Conservation (phyloP, 345 rosid genomes). For the Xanthoceras sorbifolium region DNA sequence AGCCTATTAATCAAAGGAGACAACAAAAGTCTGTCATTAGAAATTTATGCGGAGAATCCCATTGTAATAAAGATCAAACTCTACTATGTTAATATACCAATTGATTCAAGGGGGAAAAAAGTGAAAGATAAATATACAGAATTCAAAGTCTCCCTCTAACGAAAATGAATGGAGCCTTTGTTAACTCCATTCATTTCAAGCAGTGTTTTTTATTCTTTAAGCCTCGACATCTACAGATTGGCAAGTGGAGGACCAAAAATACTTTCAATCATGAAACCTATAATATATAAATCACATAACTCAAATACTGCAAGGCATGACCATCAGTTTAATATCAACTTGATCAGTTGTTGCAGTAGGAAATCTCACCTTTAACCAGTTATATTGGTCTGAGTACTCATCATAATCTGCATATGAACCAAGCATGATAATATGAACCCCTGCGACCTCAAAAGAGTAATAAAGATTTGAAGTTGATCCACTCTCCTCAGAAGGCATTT, state of each 20-base stretch:
- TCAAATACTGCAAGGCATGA: neutral
- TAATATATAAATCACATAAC: neutral
- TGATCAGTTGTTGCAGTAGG: neutral
- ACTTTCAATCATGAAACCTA: neutral
- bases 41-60: neutral
- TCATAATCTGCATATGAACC: conserved; percentile 81
- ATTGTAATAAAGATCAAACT: neutral
- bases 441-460: conserved; percentile 90
- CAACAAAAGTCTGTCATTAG: conserved; percentile 3
- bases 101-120: neutral
- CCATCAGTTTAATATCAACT: conserved; percentile 2
- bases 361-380: conserved; percentile 74
- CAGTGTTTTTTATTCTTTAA: neutral
- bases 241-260: neutral
- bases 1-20: conserved; percentile 48
- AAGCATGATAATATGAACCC: conserved; percentile 82
- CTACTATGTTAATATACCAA: neutral
- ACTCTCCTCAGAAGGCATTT: conserved; percentile 90
- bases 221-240: neutral
- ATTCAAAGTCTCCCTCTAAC: neutral
- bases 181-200: neutral
- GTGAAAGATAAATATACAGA: neutral
- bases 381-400: conserved; percentile 67
- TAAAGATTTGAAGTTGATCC: conserved; percentile 90
- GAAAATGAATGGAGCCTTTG: neutral